Conservation (phyloP, 2,329 filamentous ascomycete genomes). For the Aulographum hederae region DNA sequence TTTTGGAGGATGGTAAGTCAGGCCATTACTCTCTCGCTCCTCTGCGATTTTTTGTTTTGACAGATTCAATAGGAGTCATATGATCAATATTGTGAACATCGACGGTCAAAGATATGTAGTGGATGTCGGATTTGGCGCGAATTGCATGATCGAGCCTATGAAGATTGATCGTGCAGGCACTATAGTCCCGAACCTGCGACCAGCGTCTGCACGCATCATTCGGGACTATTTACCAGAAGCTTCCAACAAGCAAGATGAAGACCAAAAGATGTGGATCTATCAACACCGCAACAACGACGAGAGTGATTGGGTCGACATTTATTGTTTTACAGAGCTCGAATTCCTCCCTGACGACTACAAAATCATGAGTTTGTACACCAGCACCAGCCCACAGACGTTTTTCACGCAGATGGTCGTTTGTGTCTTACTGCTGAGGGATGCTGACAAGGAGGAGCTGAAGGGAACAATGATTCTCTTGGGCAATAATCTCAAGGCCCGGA, state of each 20-base stretch:
- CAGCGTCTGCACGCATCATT: slow-evolving; percentile 14
- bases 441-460: slow-evolving; percentile 11
- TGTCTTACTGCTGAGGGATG: slow-evolving; percentile 8
- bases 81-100: slow-evolving; percentile 25
- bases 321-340: slow-evolving; percentile 48
- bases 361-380: slow-evolving; percentile 40
- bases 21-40: background rate
- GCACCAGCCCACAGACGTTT: slow-evolving; percentile 28
- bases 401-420: slow-evolving; percentile 37
- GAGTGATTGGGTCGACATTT: slow-evolving; percentile 38
- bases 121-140: slow-evolving; percentile 24
- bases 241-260: slow-evolving; percentile 12
- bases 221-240: slow-evolving; percentile 16
- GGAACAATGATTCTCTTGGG: slow-evolving; percentile 23
- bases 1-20: slow-evolving; percentile 3
- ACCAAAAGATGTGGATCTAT: slow-evolving; percentile 25
- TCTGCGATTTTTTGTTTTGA: slow-evolving; percentile 2
- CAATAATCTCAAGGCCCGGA: slow-evolving; percentile 25
- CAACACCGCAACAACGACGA: slow-evolving; percentile 16
- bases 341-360: slow-evolving; percentile 43
- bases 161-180: slow-evolving; percentile 13
- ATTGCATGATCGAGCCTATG: slow-evolving; percentile 19
- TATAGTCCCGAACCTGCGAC: slow-evolving; percentile 11
- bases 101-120: slow-evolving; percentile 16
- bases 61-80: slow-evolving; percentile 18